Base-by-base conservation (phyloP, 352 stramenopile genomes). In the Globisporangium acanthophoron region DNA sequence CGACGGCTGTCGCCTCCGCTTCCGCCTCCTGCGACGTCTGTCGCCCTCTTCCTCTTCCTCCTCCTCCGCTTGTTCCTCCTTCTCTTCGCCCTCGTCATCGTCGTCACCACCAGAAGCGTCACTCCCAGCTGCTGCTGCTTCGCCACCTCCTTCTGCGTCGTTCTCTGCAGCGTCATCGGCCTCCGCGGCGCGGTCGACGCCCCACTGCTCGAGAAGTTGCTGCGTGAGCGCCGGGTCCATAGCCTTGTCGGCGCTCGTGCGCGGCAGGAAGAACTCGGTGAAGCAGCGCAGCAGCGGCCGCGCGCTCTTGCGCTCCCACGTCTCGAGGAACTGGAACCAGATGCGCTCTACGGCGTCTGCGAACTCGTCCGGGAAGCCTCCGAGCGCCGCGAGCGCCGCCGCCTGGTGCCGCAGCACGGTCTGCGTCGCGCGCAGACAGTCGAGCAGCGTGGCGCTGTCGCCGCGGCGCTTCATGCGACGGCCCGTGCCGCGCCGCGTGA, bases 131-230 rank as follows among this genome's bases (percentile, higher is more conserved):
- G 9, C 31, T 31, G 15, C 49, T 52, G 9, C 21, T 29, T 43
- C 49, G 24, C 33, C 33, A 11, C 33, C 33, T 51, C 40, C 5
- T 15, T 21, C 13, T 24, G 21, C 21, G 21, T 24, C 21, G 21
- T 61, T 49, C 9, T 9, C 33, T 15, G 21, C 13, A 58, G 50
- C 50, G 1, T 39, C 50, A 1, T 45, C 61, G 5, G 59, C 61
- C 24, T 70, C 70, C 9, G 68, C 71, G 29, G 76, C 65, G 43
- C 65, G 71, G 9, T 79, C 64, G 21, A 65, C 70, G 55, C 90
- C 79, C 82, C 82, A 92, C 59, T 92, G 72, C 52, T 88, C 79
- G 48, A 92, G 62, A 56, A 90, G 65, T 21, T 88, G 73, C 21
- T 73, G 67, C 5, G 78, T 87, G 43, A 87, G 55, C 4, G 68